These are phyloP conservation scores for Cylindrotheca fusiformis DNA, from an alignment of 108 stramenopile genomes.

Conservation along the genomic window DNA sequence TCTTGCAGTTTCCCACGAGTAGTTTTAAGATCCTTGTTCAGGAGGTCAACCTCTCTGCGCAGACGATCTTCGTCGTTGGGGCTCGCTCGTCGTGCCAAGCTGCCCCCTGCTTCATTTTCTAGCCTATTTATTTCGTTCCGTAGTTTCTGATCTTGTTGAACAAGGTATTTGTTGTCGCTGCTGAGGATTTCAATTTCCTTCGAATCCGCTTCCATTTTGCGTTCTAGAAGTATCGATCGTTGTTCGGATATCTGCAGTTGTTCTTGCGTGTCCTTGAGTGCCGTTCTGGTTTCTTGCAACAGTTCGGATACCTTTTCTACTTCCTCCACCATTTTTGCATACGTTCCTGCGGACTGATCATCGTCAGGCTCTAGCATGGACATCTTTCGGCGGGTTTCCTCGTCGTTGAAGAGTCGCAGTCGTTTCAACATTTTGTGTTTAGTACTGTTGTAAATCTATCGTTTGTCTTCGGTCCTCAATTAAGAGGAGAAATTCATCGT, in stretches of 20 bases:
- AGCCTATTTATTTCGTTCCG: slow-evolving; percentile 20
- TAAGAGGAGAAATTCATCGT: background rate
- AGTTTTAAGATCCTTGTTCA: slow-evolving; percentile 14
- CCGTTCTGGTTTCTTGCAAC: slow-evolving; percentile 6
- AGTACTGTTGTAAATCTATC: too few species aligned
- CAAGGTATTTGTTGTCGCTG: slow-evolving; percentile 10
- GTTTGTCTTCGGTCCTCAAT: background rate
- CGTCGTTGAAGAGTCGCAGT: too few species aligned
- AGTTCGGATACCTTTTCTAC: slow-evolving; percentile 18
- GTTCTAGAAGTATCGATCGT: slow-evolving; percentile 11
- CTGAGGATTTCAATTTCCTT: slow-evolving; percentile 9
- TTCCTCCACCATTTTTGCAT: slow-evolving; percentile 22
- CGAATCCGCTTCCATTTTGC: slow-evolving; percentile 4
- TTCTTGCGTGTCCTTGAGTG: slow-evolving; percentile 12
- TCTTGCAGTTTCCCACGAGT: slow-evolving; percentile 3
- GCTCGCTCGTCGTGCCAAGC: background rate
- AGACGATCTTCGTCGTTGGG: slow-evolving; percentile 8
- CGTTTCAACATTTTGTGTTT: too few species aligned
- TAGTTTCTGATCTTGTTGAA: slow-evolving; percentile 9
- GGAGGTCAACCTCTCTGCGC: slow-evolving; percentile 15
- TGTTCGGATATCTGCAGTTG: slow-evolving; percentile 3
- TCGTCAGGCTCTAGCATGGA: background rate
- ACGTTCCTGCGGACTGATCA: slow-evolving; percentile 5
- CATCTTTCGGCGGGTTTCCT: background rate
- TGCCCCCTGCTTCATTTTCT: background rate